Evolutionary conservation across 1,284 basidiomycete genomes (phyloP), one percentile per base, ranked within the genome.

Genomic region (Trichosporon sp.): DNA sequence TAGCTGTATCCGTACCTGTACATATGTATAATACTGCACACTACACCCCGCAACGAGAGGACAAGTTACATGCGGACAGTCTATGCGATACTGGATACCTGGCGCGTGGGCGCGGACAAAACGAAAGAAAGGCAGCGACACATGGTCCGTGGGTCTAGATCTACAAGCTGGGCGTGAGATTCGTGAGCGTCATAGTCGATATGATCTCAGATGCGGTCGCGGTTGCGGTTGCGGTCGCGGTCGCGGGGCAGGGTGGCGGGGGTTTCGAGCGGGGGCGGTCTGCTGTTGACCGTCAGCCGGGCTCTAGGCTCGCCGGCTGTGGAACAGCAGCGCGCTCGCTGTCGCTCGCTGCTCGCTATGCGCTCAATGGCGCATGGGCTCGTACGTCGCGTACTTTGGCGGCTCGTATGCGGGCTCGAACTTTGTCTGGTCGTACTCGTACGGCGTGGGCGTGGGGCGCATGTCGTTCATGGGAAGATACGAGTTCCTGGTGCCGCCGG

Each of bases 391-490:
- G 13, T 60, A 60, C 56, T 60, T 21, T 29, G 56, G 56, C 15
- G 56, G 56, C 29, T 60, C 56, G 29, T 60, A 60, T 29, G 27
- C 8, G 15, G 56, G 56, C 29, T 60, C 56, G 11, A 25, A 60
- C 56, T 60, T 56, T 11, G 51, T 42, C 38, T 42, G 38, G 38
- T 42, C 51, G 27, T 56, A 56, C 51, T 56, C 51, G 13, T 32
- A 31, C 27, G 23, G 47, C n/a, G 38, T 51, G 21, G 56, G 56
- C 27, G 27, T n/a, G 29, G 56, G 56, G 27, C 21, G 27, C 56
- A 60, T 60, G 29, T 60, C 56, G 56, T 60, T 60, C 56, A 60
- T 60, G 15, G 56, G 56, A 5, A 60, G 56, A 18, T 60, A 60
- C 6, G 29, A 15, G 56, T 60, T 60, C 11, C 56, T 11, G 13